Percentiles rank a stretch among this genome's conserved stretches.
Conservation (phyloP, 805 yeast species). For the Debaryomyces hansenii region DNA sequence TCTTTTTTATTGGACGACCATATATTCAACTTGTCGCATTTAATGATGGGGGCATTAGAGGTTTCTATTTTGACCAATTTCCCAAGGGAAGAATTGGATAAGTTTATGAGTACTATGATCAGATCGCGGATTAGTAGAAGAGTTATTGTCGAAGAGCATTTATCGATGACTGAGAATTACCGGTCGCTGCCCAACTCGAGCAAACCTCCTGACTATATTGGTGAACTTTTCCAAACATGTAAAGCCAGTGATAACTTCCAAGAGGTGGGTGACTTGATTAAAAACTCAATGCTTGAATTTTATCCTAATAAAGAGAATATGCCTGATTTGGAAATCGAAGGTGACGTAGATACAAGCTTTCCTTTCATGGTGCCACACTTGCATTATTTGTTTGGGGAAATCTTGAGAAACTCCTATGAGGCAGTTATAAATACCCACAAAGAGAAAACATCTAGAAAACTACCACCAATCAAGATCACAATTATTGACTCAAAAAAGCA, state of each 20-base stretch:
- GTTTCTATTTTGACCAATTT: constrained; percentile 59
- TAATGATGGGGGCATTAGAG: constrained; percentile 92
- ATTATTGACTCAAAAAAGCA: constrained; percentile 66
- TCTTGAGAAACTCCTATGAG: constrained; percentile 79
- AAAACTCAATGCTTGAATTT: constrained; percentile 48
- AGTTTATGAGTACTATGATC: constrained; percentile 71
- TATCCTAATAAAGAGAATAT: constrained; percentile 54
- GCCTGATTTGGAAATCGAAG: constrained; percentile 79
- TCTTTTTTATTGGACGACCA: constrained; percentile 73
- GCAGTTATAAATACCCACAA: constrained; percentile 60
- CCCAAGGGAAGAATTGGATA: constrained; percentile 66
- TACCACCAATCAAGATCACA: constrained; percentile 78
- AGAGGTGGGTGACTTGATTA: constrained; percentile 53
- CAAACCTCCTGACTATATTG: constrained; percentile 56
- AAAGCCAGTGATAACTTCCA: constrained; percentile 67
- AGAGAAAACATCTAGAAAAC: constrained; percentile 28
- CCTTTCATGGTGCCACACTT: constrained; percentile 86
- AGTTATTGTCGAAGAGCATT: constrained; percentile 88
- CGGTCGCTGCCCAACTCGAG: constrained; percentile 44
- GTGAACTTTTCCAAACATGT: constrained; percentile 83
- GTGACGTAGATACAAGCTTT: constrained; percentile 64
- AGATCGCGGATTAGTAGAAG: constrained; percentile 88
- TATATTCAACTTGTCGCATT: constrained; percentile 76
- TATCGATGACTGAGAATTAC: constrained; percentile 71
- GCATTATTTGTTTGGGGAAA: constrained; percentile 84